Conservation (phyloP, 2,329 filamentous ascomycete species). For the Talaromyces pinophilus region DNA sequence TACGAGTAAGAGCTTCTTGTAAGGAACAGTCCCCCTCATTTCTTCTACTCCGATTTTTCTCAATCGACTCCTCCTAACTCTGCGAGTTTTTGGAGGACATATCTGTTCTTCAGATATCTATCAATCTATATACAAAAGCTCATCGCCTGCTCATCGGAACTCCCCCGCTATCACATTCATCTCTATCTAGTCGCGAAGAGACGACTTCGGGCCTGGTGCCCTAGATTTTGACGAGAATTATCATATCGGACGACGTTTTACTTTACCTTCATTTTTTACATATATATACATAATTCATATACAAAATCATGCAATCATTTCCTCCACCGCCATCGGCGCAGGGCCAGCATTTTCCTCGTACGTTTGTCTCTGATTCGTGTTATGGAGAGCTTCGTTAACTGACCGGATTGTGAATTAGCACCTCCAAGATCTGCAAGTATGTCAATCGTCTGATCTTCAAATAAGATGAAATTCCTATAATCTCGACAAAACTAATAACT, state of each 20-base stretch:
- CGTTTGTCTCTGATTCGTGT: conserved; percentile 4
- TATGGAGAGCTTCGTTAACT: not conserved
- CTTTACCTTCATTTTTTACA: not conserved
- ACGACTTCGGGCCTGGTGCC: conserved; percentile 19
- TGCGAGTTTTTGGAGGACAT: not conserved
- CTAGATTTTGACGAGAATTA: not conserved
- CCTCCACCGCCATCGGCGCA: conserved; percentile 24
- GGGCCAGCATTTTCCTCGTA: conserved; percentile 25
- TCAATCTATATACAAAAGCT: not conserved
- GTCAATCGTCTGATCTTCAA: not conserved
- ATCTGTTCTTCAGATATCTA: not conserved
- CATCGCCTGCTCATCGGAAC: not conserved
- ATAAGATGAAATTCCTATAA: not conserved
- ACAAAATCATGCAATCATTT: conserved; percentile 22
- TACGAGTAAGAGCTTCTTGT: not conserved
- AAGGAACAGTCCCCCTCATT: not conserved
- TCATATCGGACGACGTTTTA: conserved; percentile 9
- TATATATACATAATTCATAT: not conserved
- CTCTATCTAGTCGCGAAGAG: not conserved
- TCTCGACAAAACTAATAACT: not conserved
- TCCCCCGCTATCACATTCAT: not conserved
- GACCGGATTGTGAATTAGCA: conserved; percentile 9
- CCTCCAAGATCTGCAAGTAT: conserved; percentile 24
- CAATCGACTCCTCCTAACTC: not conserved
- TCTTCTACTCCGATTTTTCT: not conserved